Evolutionary conservation across 2,329 filamentous ascomycete genomes (phyloP).

Genomic region (Penicillium sp.): DNA sequence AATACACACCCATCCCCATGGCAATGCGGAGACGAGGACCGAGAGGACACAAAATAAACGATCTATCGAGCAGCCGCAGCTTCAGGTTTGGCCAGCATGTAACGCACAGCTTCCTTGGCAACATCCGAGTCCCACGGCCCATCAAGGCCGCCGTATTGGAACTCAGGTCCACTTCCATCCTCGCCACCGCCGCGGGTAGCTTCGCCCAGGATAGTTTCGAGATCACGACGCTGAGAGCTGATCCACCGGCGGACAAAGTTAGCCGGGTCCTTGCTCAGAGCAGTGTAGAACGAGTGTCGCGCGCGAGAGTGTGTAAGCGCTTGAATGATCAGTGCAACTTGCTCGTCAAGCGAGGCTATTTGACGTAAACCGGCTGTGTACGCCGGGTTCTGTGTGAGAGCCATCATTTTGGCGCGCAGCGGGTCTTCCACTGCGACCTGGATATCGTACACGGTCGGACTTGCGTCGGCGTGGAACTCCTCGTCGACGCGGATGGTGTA

Average conservation of each 20-base stretch:
- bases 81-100: constrained; percentile 55
- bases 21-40: neutral
- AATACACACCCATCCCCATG: constrained; percentile 6
- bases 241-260: constrained; percentile 84
- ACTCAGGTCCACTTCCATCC: constrained; percentile 51
- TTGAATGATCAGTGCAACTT: constrained; percentile 77
- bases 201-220: constrained; percentile 84
- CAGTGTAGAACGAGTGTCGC: constrained; percentile 82
- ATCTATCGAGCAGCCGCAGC: constrained; percentile 29
- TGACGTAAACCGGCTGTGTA: constrained; percentile 71
- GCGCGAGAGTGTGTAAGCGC: constrained; percentile 80
- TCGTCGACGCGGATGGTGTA: constrained; percentile 95
- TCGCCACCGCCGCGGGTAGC: constrained; percentile 56
- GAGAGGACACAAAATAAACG: neutral
- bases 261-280: constrained; percentile 74
- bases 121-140: constrained; percentile 61
- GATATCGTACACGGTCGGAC: constrained; percentile 85
- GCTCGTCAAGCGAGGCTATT: constrained; percentile 74
- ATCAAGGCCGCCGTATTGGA: constrained; percentile 50
- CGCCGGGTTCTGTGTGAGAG: constrained; percentile 64
- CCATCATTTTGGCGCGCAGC: constrained; percentile 62
- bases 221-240: constrained; percentile 82
- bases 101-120: constrained; percentile 59
- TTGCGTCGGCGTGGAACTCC: constrained; percentile 69
- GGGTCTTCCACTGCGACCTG: constrained; percentile 81